Conservation (phyloP, 768 basidiomycete species). For the Auriscalpium orientale region DNA sequence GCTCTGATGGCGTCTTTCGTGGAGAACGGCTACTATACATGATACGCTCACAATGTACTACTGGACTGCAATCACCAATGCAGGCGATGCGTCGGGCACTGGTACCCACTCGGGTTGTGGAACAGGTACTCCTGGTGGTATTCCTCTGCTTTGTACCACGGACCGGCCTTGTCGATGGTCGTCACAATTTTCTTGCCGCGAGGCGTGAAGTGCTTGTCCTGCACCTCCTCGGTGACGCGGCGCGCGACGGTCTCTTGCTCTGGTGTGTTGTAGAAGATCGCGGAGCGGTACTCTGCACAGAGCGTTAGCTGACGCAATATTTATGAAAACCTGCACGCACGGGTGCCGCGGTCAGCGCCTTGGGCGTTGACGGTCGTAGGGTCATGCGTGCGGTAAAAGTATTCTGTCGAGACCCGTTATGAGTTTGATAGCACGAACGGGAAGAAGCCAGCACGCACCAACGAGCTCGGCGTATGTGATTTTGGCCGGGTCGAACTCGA, state of each 20-base stretch:
- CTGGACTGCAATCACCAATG: slow-evolving; percentile 52
- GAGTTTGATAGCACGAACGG: background rate
- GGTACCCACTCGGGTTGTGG: slow-evolving; percentile 84
- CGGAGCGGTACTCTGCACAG: slow-evolving; percentile 79
- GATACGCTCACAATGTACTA: background rate
- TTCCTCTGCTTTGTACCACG: slow-evolving; percentile 80
- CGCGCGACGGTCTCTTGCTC: slow-evolving; percentile 70
- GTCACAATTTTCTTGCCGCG: slow-evolving; percentile 71
- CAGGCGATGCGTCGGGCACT: slow-evolving; percentile 82
- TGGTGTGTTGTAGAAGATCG: slow-evolving; percentile 72
- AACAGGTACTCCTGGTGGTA: slow-evolving; percentile 80
- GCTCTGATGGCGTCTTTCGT: slow-evolving; percentile 16
- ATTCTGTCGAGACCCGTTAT: slow-evolving; percentile 42
- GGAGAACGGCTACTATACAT: background rate
- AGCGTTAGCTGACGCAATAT: background rate
- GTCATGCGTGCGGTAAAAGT: slow-evolving; percentile 93
- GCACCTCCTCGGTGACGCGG: slow-evolving; percentile 74
- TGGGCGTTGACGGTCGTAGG: slow-evolving; percentile 80
- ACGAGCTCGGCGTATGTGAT: slow-evolving; percentile 83
- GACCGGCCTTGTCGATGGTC: slow-evolving; percentile 54
- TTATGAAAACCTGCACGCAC: slow-evolving; percentile 36
- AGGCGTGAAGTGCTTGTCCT: slow-evolving; percentile 74
- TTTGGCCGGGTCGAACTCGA: slow-evolving; percentile 76
- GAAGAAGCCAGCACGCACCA: slow-evolving; percentile 40
- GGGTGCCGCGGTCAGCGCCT: slow-evolving; percentile 70